These are phyloP conservation scores for Candida lessepsii DNA, from an alignment of 805 yeast species.

Conservation along the genomic window DNA sequence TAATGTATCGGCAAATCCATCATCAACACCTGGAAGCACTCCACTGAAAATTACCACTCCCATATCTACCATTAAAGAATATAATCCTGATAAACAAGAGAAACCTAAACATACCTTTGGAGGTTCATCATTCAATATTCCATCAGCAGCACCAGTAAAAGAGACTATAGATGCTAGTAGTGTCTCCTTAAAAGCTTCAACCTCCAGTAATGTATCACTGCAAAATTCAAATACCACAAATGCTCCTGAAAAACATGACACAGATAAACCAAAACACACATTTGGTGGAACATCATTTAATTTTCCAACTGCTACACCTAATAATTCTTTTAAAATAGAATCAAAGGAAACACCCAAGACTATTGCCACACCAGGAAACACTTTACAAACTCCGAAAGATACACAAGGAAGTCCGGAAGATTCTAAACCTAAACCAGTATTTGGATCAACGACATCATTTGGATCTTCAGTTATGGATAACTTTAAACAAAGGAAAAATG, in stretches of 20 bases:
- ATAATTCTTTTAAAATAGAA: constrained; percentile 14
- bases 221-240: too few relatives aligned
- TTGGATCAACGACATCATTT: constrained; percentile 44
- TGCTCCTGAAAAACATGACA: not conserved
- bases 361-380: not conserved
- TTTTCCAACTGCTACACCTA: constrained; percentile 18
- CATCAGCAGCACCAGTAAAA: too few relatives aligned
- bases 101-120: too few relatives aligned
- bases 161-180: too few relatives aligned
- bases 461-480: constrained; percentile 28
- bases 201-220: too few relatives aligned
- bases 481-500: constrained; percentile 23
- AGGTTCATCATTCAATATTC: too few relatives aligned
- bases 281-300: constrained; percentile 23
- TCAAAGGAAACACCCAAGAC: constrained; percentile 1
- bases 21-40: too few relatives aligned
- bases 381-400: constrained; percentile 1
- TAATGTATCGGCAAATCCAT: constrained; percentile 6
- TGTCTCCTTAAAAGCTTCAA: too few relatives aligned
- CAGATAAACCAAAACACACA: constrained; percentile 15
- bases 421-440: constrained; percentile 22
- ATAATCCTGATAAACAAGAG: not conserved
- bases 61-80: too few relatives aligned
- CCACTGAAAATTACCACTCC: too few relatives aligned
- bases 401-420: not conserved